These are phyloP conservation scores for Paramecium tetraurelia DNA, from an alignment of 73 alveolate genomes.

Conservation along the genomic window DNA sequence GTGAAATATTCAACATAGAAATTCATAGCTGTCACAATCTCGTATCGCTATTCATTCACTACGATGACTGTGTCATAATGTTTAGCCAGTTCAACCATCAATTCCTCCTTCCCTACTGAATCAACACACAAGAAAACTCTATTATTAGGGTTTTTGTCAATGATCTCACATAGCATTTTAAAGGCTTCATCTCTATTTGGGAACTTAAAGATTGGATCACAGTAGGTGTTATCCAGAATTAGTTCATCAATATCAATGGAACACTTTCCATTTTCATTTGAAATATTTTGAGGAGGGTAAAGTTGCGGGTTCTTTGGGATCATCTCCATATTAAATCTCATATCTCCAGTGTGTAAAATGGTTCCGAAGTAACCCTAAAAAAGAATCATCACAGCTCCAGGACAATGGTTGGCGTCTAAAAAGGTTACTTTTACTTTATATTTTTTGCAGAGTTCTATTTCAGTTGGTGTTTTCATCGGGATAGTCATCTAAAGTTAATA, in stretches of 20 bases:
- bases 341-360: slow-evolving; percentile 63
- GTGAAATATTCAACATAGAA: not conserved
- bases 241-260: slow-evolving; percentile 57
- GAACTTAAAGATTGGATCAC: slow-evolving; percentile 62
- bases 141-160: slow-evolving; percentile 49
- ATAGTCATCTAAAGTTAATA: not conserved
- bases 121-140: slow-evolving; percentile 61
- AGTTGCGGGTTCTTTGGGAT: slow-evolving; percentile 48
- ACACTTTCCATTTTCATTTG: not conserved
- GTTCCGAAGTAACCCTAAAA: slow-evolving; percentile 62
- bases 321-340: slow-evolving; percentile 57
- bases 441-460: slow-evolving; percentile 23
- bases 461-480: slow-evolving; percentile 46
- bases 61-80: slow-evolving; percentile 60
- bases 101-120: slow-evolving; percentile 62
- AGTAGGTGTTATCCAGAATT: slow-evolving; percentile 57
- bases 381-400: slow-evolving; percentile 57
- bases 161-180: slow-evolving; percentile 51
- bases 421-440: slow-evolving; percentile 50
- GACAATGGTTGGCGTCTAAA: slow-evolving; percentile 62
- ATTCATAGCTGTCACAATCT: slow-evolving; percentile 43
- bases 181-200: slow-evolving; percentile 65
- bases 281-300: slow-evolving; percentile 23
- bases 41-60: slow-evolving; percentile 53
- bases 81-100: slow-evolving; percentile 49